A percentile compares a stretch with the other conserved stretches of the same genome.
These are phyloP conservation scores for Knufia fluminis DNA, from an alignment of 2,329 filamentous ascomycete species.

Conservation along the genomic window DNA sequence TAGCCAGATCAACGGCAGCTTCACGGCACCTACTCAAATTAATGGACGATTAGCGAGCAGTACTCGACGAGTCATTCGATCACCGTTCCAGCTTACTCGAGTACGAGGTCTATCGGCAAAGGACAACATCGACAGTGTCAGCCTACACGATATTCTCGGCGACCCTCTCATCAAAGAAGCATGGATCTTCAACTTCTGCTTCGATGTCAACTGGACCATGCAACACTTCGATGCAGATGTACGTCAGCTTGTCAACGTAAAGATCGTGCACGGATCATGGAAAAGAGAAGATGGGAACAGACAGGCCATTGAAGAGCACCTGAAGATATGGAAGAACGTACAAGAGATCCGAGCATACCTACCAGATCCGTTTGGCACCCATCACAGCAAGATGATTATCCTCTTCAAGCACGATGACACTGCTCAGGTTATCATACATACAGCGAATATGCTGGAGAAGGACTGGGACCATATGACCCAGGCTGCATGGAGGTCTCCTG, in stretches of 20 bases:
- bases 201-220: conserved; percentile 53
- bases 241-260: conserved; percentile 43
- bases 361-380: conserved; percentile 77
- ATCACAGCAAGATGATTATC: conserved; percentile 83
- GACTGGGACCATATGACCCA: conserved; percentile 89
- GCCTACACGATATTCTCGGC: conserved; percentile 58
- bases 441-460: conserved; percentile 79
- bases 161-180: conserved; percentile 61
- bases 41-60: too few species aligned
- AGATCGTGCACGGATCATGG: conserved; percentile 57
- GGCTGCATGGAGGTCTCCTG: conserved; percentile 67
- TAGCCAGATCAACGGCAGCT: too few species aligned
- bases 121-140: conserved; percentile 58
- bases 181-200: conserved; percentile 49
- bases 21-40: not conserved
- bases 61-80: conserved; percentile 33
- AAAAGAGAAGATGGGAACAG: conserved; percentile 57
- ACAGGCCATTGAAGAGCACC: conserved; percentile 49
- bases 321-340: conserved; percentile 56
- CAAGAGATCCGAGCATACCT: conserved; percentile 65
- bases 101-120: conserved; percentile 53
- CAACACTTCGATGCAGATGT: conserved; percentile 50
- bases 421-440: conserved; percentile 74
- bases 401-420: conserved; percentile 66
- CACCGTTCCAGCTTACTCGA: conserved; percentile 63